These are phyloP conservation scores for Ogataea corticis DNA, from an alignment of 805 yeast species.

Conservation along the genomic window DNA sequence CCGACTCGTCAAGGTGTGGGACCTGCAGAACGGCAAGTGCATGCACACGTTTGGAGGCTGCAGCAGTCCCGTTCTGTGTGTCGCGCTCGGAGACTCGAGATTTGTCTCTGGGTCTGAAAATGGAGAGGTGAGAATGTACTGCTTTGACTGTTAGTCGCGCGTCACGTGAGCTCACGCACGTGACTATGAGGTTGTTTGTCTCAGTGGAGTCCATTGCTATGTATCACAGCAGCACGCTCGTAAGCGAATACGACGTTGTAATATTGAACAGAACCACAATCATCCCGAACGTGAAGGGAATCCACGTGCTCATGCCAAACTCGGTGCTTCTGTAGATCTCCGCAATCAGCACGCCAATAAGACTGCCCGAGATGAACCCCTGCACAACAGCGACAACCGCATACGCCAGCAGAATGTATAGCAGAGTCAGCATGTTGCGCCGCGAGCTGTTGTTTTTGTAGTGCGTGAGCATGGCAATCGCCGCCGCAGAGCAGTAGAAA, in stretches of 20 bases:
- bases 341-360: constrained; percentile 71
- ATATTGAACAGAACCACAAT: constrained; percentile 68
- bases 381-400: constrained; percentile 56
- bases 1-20: constrained; percentile 89
- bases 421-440: constrained; percentile 26
- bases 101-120: constrained; percentile 89
- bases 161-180: too few species aligned
- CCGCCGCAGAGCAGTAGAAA: constrained; percentile 65
- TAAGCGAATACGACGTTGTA: constrained; percentile 63
- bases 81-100: constrained; percentile 84
- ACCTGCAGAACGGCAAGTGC: constrained; percentile 89
- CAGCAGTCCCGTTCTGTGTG: constrained; percentile 59
- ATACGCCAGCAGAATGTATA: constrained; percentile 49
- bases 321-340: constrained; percentile 79
- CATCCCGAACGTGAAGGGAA: constrained; percentile 81
- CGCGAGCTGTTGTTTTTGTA: constrained; percentile 34
- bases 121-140: constrained; percentile 83
- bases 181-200: too few species aligned
- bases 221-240: constrained; percentile 41
- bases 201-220: too few species aligned
- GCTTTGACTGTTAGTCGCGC: constrained; percentile 58
- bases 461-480: constrained; percentile 55
- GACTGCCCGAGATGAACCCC: constrained; percentile 72
- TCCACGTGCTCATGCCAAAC: constrained; percentile 92
- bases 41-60: constrained; percentile 89